Evolutionary conservation across 2,329 filamentous ascomycete species (phyloP).

Genomic region (Pseudogymnoascus sp.): DNA sequence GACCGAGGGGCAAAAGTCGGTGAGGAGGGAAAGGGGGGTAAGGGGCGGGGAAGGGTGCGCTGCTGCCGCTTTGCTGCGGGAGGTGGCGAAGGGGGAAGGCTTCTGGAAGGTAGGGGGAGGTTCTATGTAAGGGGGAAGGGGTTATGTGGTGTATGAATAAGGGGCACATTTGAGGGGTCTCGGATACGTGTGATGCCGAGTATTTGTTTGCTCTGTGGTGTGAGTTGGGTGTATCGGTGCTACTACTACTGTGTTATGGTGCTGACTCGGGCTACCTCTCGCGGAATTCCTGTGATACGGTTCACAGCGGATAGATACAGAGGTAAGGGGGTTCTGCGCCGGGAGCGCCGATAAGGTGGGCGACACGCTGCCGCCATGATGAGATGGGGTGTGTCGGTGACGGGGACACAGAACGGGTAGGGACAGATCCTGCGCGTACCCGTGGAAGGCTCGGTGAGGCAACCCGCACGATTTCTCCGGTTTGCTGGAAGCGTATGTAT

Average conservation of each 20-base stretch:
- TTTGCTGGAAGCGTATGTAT: neutral
- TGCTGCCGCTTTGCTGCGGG: neutral
- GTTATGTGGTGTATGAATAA: neutral
- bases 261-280: neutral
- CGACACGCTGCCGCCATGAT: conserved; percentile 1
- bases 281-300: neutral
- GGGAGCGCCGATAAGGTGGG: neutral
- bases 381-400: neutral
- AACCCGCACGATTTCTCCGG: neutral
- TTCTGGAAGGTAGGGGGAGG: neutral
- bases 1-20: neutral
- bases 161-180: neutral
- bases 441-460: neutral
- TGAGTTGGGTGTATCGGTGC: neutral
- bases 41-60: neutral
- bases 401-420: conserved; percentile 3
- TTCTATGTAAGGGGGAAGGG: conserved; percentile 4
- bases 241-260: neutral
- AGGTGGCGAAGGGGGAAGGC: conserved; percentile 3
- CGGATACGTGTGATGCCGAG: neutral
- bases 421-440: neutral
- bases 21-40: neutral
- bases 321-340: neutral
- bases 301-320: neutral
- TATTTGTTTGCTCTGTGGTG: neutral